Evolutionary conservation across 345 rosid genomes (phyloP).

Genomic region (Carallia pectinifolia): DNA sequence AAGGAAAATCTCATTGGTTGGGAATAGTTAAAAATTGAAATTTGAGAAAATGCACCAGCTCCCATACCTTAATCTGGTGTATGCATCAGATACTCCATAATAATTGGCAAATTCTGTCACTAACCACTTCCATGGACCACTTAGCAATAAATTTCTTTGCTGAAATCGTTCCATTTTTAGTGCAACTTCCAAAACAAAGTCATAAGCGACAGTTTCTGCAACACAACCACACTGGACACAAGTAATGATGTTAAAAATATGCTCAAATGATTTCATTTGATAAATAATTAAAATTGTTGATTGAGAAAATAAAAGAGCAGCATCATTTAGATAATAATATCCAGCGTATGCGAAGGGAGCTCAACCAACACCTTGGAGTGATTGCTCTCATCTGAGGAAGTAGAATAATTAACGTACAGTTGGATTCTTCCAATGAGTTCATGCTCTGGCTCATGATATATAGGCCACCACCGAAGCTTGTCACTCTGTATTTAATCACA

Average conservation of each 20-base stretch:
- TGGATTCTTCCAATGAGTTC: constrained; percentile 28
- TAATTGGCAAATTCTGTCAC: constrained; percentile 30
- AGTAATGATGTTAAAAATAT: neutral
- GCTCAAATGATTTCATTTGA: too few relatives aligned
- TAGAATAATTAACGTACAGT: constrained; percentile 25
- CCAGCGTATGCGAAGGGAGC: neutral
- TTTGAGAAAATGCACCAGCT: neutral
- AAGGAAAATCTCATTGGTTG: neutral
- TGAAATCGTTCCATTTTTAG: constrained; percentile 27
- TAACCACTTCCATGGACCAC: constrained; percentile 34
- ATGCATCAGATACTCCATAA: constrained; percentile 31
- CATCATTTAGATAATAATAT: neutral
- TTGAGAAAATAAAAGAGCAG: neutral
- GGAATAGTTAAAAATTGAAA: neutral
- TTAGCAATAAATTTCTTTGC: constrained; percentile 20
- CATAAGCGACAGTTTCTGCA: constrained; percentile 33
- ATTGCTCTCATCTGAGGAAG: constrained; percentile 29
- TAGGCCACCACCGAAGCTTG: constrained; percentile 34
- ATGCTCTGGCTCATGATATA: constrained; percentile 28
- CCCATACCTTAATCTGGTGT: constrained; percentile 26
- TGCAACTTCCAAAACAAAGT: constrained; percentile 32
- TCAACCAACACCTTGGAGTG: constrained; percentile 14
- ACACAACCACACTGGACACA: constrained; percentile 26
- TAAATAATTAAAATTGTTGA: too few relatives aligned
- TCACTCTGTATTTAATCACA: constrained; percentile 21